Conservation (phyloP, 2,329 filamentous ascomycete species). For the Cladosporium sp. region DNA sequence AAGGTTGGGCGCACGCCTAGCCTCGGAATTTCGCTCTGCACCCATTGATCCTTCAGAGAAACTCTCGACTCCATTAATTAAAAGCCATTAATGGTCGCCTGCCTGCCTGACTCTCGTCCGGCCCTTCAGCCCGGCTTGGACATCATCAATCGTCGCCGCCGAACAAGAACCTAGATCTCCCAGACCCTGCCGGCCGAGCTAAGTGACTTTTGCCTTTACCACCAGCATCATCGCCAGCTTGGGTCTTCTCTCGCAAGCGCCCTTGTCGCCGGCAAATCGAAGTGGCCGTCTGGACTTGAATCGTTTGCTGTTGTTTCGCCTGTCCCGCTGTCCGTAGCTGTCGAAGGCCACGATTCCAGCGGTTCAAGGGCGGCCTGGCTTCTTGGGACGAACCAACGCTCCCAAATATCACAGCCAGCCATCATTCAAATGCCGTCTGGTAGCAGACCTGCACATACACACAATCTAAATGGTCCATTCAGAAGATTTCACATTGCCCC, state of each 20-base stretch:
- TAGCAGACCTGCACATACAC: slow-evolving; percentile 2
- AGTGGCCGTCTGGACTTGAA: background rate
- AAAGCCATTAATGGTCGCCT: background rate
- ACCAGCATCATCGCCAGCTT: background rate
- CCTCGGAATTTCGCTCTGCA: slow-evolving; percentile 6
- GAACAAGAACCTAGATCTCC: too few species aligned
- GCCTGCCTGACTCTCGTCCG: background rate
- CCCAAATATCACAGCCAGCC: background rate
- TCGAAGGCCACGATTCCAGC: too few species aligned
- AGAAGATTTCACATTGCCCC: slow-evolving; percentile 41
- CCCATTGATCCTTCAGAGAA: background rate
- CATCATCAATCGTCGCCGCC: too few species aligned
- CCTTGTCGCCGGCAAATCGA: background rate
- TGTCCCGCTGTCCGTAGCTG: background rate
- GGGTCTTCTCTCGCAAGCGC: background rate
- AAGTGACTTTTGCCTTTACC: background rate
- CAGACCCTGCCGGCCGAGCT: background rate
- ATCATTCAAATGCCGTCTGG: background rate
- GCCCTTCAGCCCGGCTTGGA: background rate
- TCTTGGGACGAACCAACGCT: background rate
- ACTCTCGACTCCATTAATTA: background rate
- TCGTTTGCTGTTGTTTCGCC: too few species aligned
- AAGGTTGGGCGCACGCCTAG: slow-evolving; percentile 1
- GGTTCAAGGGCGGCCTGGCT: background rate
- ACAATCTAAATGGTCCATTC: slow-evolving; percentile 34